Evolutionary conservation across 192 early-diverging fungal genomes (phyloP).

Genomic region (Radiomyces spectabilis): DNA sequence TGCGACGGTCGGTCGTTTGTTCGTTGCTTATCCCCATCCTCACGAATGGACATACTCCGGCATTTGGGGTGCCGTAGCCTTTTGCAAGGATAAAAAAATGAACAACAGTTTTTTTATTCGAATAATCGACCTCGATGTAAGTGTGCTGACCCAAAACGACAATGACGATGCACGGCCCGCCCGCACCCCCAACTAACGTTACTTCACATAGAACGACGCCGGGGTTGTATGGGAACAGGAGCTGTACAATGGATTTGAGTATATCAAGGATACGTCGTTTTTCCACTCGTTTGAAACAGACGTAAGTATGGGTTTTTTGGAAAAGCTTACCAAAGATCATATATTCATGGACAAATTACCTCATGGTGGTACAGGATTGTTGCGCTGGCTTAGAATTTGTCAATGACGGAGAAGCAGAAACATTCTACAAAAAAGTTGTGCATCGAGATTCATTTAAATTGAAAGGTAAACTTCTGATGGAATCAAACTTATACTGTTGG

Average conservation of each 20-base stretch:
- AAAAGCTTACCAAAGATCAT: background rate
- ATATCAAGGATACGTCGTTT: slow-evolving; percentile 49
- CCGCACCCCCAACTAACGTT: background rate
- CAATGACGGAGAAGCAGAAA: slow-evolving; percentile 55
- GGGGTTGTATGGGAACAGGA: slow-evolving; percentile 80
- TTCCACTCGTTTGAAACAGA: slow-evolving; percentile 69
- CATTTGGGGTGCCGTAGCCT: slow-evolving; percentile 59
- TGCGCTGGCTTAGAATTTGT: slow-evolving; percentile 67
- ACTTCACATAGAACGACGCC: slow-evolving; percentile 27
- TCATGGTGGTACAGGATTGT: slow-evolving; percentile 32
- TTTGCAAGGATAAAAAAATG: slow-evolving; percentile 58
- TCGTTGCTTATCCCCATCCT: slow-evolving; percentile 61
- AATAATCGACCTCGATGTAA: slow-evolving; percentile 57
- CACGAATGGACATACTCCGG: slow-evolving; percentile 62
- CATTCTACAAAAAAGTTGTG: slow-evolving; percentile 58
- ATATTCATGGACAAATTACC: background rate
- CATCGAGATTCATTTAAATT: slow-evolving; percentile 35
- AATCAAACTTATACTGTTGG: background rate
- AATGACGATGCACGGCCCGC: background rate
- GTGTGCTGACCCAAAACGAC: background rate
- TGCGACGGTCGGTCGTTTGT: slow-evolving; percentile 69
- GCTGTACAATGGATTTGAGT: slow-evolving; percentile 65
- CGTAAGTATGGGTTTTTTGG: slow-evolving; percentile 24
- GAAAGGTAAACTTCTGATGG: slow-evolving; percentile 29
- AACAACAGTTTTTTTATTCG: slow-evolving; percentile 59